Percentiles rank a stretch among this genome's conserved stretches.
These are phyloP conservation scores for Oryza punctata DNA, from an alignment of 176 grass and related monocot genomes.

Conservation along the genomic window DNA sequence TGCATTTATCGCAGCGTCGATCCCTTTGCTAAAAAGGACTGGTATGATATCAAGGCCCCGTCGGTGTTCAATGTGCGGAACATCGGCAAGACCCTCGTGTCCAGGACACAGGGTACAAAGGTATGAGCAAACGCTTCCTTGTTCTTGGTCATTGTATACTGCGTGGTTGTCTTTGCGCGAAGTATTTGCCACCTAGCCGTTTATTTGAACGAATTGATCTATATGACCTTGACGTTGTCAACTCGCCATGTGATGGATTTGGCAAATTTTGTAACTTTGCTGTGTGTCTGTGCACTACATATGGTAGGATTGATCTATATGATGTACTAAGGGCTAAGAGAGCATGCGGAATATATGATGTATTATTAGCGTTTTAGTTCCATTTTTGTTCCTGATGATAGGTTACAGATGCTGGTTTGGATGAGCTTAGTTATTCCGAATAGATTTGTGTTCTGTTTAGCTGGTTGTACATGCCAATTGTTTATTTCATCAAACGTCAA, in stretches of 20 bases:
- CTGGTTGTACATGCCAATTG: neutral
- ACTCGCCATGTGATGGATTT: neutral
- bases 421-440: neutral
- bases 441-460: neutral
- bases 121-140: conserved; percentile 1
- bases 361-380: neutral
- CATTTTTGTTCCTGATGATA: neutral
- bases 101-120: conserved; percentile 96
- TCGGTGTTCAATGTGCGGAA: conserved; percentile 62
- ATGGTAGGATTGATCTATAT: neutral
- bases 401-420: neutral
- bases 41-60: conserved; percentile 96
- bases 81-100: conserved; percentile 89
- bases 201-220: neutral
- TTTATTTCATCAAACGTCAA: neutral
- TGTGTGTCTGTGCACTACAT: neutral
- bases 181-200: neutral
- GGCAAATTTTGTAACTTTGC: neutral
- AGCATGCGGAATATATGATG: neutral
- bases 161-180: neutral
- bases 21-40: conserved; percentile 88
- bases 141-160: neutral
- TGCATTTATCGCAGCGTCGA: conserved; percentile 55
- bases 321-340: neutral
- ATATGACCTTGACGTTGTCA: neutral